Percentiles rank a stretch among this genome's conserved stretches.
phyloP scores from a whole-genome alignment of 1,284 basidiomycete species.

The Veloporphyrellus conicus region DNA sequence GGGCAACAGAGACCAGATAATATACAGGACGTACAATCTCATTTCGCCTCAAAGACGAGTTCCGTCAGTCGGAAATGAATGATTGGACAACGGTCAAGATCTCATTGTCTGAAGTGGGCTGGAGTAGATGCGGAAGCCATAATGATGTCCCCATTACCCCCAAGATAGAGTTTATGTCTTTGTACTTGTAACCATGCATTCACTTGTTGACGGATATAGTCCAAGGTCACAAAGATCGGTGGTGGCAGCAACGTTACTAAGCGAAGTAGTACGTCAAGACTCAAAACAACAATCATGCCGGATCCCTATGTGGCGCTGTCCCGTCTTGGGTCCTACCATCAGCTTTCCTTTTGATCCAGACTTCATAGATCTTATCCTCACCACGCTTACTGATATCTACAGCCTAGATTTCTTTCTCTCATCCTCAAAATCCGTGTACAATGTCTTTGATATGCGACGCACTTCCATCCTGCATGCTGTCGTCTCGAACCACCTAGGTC shows the following conservation, averaged over 20 bases:
- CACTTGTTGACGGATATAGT: too few species aligned
- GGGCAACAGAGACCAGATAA: not conserved
- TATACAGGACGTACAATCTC: too few species aligned
- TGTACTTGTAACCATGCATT: not conserved
- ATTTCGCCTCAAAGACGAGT: too few species aligned
- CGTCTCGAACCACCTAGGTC: slow-evolving; percentile 35
- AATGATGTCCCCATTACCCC: not conserved
- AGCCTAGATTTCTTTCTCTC: slow-evolving; percentile 28
- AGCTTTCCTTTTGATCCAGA: slow-evolving; percentile 20
- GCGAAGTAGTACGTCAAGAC: too few species aligned
- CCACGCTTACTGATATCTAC: slow-evolving; percentile 27
- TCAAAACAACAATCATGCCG: too few species aligned
- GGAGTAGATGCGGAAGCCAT: not conserved
- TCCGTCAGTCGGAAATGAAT: not conserved
- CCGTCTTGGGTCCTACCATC: too few species aligned
- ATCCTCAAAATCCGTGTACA: slow-evolving; percentile 32
- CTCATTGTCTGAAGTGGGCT: not conserved
- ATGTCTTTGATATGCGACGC: slow-evolving; percentile 33
- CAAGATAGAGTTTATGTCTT: not conserved
- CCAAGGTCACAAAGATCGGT: too few species aligned
- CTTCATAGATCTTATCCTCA: slow-evolving; percentile 33
- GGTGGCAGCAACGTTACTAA: too few species aligned
- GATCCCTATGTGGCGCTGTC: too few species aligned
- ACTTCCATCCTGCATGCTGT: slow-evolving; percentile 33
- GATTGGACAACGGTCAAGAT: not conserved